Base-by-base conservation (phyloP, 2,329 filamentous ascomycete genomes). In the Thielaviopsis cerberus region DNA sequence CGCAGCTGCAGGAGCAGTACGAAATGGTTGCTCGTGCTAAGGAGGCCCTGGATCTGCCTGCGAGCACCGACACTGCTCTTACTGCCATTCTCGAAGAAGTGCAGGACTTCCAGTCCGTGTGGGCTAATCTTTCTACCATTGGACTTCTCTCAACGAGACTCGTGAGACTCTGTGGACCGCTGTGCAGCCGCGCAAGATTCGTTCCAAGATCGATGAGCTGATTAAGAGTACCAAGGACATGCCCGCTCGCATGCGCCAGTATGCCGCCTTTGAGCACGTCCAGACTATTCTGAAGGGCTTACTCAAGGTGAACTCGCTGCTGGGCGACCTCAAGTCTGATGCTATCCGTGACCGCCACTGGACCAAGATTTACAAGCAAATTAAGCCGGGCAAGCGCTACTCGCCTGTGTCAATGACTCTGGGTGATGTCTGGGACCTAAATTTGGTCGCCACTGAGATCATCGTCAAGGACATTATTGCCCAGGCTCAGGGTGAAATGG, bases 201-300 rank as follows among this genome's bases (percentile, higher is more conserved):
- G 92, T 41, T 81, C 86, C 64, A 86, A 88, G 62, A 83, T 99
- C 55, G 91, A 98, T 66, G 84, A 85, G 53, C 78, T 97, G 57
- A 88, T 97, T 69, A 95, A 95, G 74, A 94, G 94, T 79, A 97
- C 90, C 37, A 97, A 95, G 72, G 91, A 97, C 62, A 97, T 98
- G 92, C 92, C 94, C 0, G 95, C 89, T 70, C 84, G 92, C 61
- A 97, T 98, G 91, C 84, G 94, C 61, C 94, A 98, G 67, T 99
- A 99, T 69, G 91, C 94, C 64, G 94, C 94, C n/a, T 99, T 98
- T 68, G 94, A 98, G 70, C 91, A 98, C 67, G 89, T 98, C 45
- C 94, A 98, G 68, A 88, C 82, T 62, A 86, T 94, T 27, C 79
- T 98, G 48, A 86, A 89, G 51, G 84, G 90, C 62, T 79, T 94